phyloP scores from a whole-genome alignment of 116 monocot genomes.

The Phalaenopsis hybrid region DNA sequence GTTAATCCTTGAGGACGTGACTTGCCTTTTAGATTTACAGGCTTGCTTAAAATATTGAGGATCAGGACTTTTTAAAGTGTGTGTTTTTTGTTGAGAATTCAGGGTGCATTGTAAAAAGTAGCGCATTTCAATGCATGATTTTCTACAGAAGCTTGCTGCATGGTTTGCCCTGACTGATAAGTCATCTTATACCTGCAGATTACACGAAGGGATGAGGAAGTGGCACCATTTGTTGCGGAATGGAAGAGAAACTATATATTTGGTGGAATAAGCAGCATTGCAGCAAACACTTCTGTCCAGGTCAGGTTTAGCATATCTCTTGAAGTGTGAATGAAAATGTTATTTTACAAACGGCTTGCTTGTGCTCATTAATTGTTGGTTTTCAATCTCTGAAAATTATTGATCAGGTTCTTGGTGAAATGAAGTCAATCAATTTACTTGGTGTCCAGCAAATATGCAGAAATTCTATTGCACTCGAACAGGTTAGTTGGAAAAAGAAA shows the following conservation, averaged over 20 bases:
- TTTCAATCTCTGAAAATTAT: neutral
- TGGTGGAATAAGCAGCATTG: conserved; percentile 90
- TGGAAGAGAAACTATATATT: conserved; percentile 91
- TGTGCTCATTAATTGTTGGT: conserved; percentile 8
- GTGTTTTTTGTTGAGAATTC: neutral
- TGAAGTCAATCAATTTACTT: conserved; percentile 92
- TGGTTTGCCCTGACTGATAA: neutral
- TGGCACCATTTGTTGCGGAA: conserved; percentile 86
- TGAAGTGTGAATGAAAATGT: neutral
- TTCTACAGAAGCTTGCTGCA: neutral
- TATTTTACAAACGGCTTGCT: neutral
- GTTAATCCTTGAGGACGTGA: no score
- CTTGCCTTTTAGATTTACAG: neutral
- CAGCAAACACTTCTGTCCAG: conserved; percentile 82
- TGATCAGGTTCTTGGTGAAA: conserved; percentile 73
- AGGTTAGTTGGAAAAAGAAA: conserved; percentile 36
- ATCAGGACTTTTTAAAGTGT: neutral
- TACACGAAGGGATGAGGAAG: conserved; percentile 90
- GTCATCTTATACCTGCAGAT: conserved; percentile 36
- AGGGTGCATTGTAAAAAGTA: neutral
- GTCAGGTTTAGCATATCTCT: conserved; percentile 61
- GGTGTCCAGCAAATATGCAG: conserved; percentile 98
- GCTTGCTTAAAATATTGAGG: neutral
- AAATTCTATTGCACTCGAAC: conserved; percentile 97
- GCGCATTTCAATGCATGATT: neutral